These are phyloP conservation scores for Didymosphaeria variabile DNA, from an alignment of 2,329 filamentous ascomycete genomes.

Conservation along the genomic window DNA sequence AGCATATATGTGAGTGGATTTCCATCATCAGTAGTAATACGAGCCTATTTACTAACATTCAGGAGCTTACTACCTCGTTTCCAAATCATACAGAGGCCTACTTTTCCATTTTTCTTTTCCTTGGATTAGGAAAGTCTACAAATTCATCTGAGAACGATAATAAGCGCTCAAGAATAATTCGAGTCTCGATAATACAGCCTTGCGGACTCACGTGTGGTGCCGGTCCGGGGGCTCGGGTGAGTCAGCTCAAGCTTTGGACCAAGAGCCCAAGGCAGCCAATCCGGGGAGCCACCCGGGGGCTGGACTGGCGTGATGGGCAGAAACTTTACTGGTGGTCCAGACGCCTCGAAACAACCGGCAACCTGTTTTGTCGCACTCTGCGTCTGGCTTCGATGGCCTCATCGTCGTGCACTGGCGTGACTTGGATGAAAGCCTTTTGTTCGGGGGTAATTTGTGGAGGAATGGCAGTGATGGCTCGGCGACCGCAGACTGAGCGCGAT, in stretches of 20 bases:
- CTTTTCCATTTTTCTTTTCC: too few relatives aligned
- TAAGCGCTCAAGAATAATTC: background rate
- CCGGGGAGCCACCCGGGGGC: background rate
- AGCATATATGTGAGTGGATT: too few relatives aligned
- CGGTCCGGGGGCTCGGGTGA: background rate
- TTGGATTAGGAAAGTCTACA: too few relatives aligned
- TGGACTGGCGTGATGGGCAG: constrained; percentile 2
- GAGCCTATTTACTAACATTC: too few relatives aligned
- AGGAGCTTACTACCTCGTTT: too few relatives aligned
- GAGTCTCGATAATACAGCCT: background rate
- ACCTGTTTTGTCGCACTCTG: constrained; percentile 4
- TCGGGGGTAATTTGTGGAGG: background rate
- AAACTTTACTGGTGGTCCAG: constrained; percentile 3
- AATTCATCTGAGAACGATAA: too few relatives aligned
- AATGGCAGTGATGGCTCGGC: background rate
- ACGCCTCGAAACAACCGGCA: background rate
- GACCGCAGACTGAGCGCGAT: background rate
- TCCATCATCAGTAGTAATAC: too few relatives aligned
- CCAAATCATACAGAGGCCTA: too few relatives aligned
- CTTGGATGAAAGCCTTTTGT: background rate
- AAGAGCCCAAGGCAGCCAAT: constrained; percentile 14
- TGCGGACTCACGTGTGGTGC: background rate
- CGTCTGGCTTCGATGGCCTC: background rate
- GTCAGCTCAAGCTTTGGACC: constrained; percentile 9
- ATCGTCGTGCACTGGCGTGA: background rate